Evolutionary conservation across 495 filamentous ascomycete genomes (phyloP).

Genomic region (Penicillium cinerascens): DNA sequence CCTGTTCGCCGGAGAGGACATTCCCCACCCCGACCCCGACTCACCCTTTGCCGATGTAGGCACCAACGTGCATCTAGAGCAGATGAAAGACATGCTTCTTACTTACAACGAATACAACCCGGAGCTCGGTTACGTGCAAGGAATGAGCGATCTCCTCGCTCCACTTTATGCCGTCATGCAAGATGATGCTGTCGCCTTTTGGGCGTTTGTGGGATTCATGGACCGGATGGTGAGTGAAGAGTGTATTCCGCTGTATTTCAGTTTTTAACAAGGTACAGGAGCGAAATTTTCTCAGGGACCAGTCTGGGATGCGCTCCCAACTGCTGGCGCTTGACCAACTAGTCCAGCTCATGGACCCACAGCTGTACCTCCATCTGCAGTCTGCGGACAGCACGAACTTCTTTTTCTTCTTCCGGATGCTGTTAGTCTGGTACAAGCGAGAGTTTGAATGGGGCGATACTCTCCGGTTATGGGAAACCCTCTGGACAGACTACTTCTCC

Average conservation of each 20-base stretch:
- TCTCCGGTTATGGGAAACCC: slow-evolving; percentile 81
- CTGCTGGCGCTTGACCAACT: slow-evolving; percentile 88
- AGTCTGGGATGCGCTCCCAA: slow-evolving; percentile 91
- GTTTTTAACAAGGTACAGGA: slow-evolving; percentile 45
- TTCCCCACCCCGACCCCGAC: slow-evolving; percentile 94
- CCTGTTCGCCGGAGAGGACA: slow-evolving; percentile 94
- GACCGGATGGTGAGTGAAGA: slow-evolving; percentile 67
- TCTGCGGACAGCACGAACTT: slow-evolving; percentile 93
- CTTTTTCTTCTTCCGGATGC: slow-evolving; percentile 99
- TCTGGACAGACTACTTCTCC: slow-evolving; percentile 91
- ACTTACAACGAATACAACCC: slow-evolving; percentile 98
- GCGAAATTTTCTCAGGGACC: slow-evolving; percentile 93
- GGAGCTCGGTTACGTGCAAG: slow-evolving; percentile 92
- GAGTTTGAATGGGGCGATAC: slow-evolving; percentile 90
- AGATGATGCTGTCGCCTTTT: slow-evolving; percentile 94
- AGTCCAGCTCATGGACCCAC: slow-evolving; percentile 92
- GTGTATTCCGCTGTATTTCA: no score
- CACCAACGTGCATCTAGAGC: slow-evolving; percentile 96
- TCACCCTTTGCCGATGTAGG: slow-evolving; percentile 88
- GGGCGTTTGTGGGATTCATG: slow-evolving; percentile 96
- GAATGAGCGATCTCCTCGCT: slow-evolving; percentile 95
- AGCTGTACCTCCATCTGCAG: slow-evolving; percentile 86
- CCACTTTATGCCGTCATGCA: slow-evolving; percentile 96
- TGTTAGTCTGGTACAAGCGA: slow-evolving; percentile 97
- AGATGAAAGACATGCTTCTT: slow-evolving; percentile 98